Percentiles rank a stretch among this genome's conserved stretches.
phyloP scores from a whole-genome alignment of 106 monocot species.

The Agapanthus africanus region DNA sequence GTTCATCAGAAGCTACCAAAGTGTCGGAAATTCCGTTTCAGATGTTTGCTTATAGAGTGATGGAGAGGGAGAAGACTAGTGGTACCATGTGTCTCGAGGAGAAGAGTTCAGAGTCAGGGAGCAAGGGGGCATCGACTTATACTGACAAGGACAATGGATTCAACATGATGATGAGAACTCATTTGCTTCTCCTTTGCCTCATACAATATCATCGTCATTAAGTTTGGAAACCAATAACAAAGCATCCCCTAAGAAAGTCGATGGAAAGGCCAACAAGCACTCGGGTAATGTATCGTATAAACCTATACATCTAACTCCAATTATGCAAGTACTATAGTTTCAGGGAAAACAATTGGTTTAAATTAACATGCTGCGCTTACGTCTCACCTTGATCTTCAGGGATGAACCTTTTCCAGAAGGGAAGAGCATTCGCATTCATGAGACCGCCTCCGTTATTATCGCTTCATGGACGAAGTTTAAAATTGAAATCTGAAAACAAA shows the following conservation, averaged over 20 bases:
- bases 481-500: conserved; percentile 23
- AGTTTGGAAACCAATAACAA: conserved; percentile 15
- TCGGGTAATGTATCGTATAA: too few relatives aligned
- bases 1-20: conserved; percentile 1
- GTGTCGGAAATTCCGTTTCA: conserved; percentile 42
- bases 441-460: conserved; percentile 9
- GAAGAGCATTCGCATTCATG: too few relatives aligned
- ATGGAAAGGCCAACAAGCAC: conserved; percentile 22
- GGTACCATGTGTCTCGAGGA: conserved; percentile 11
- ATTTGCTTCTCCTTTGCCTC: conserved; percentile 4
- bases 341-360: neutral
- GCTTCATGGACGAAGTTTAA: conserved; percentile 10
- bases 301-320: too few relatives aligned
- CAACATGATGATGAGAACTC: conserved; percentile 10
- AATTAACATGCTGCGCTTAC: neutral
- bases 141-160: conserved; percentile 34
- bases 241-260: conserved; percentile 14
- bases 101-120: conserved; percentile 32
- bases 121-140: conserved; percentile 15
- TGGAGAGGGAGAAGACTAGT: conserved; percentile 44
- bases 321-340: too few relatives aligned
- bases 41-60: conserved; percentile 49
- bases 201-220: conserved; percentile 10
- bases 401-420: conserved; percentile 10
- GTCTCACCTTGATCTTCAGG: conserved; percentile 7